Evolutionary conservation across 169 alveolate genomes (phyloP), one percentile per base, ranked within the genome.

Genomic region (Plasmodium berghei): DNA sequence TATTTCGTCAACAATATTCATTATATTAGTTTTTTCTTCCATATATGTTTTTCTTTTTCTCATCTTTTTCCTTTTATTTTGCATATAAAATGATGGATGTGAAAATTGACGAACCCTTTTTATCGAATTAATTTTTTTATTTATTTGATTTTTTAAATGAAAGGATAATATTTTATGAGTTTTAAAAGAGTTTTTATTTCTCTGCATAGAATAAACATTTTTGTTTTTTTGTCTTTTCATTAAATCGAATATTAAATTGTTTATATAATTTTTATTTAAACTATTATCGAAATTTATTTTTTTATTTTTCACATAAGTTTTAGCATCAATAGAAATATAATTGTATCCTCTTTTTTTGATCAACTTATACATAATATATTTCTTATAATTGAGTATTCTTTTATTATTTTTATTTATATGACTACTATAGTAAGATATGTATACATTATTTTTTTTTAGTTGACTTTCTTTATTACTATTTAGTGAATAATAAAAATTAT

Each of bases 321-420:
- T 69, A 1, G 90, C 90, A 67, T 83, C 90, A 54, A 83, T 83
- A 55, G 85, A 83, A 9, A 83, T 83, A 42, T 55, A 83, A 42
- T 83, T 66, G 20, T 34, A 83, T 58, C 90, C 90, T 56, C 58
- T 66, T 46, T 66, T 67, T 66, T 67, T 83, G 3, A 83, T 49
- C 24, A 71, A 40, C 34, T 42, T 83, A n/a, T 67, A 28, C 55
- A 83, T 42, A 42, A 52, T 45, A 59, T 83, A 55, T 49, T 83
- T 83, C 55, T 83, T 66, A 83, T 66, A 66, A 55, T 83, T 83
- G n/a, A 83, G 5, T 1, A 83, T 52, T 83, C 42, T 83, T 40
- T 83, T 83, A 40, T 83, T 83, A 12, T 10, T 48, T 62, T 83
- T 83, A 9, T 83, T 83, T 48, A 46, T 48, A 55, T 83, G 90